A percentile compares a stretch with the other conserved stretches of the same genome.
These are phyloP conservation scores for Gonium pectorale DNA, from an alignment of 139 green algal species.

Conservation along the genomic window DNA sequence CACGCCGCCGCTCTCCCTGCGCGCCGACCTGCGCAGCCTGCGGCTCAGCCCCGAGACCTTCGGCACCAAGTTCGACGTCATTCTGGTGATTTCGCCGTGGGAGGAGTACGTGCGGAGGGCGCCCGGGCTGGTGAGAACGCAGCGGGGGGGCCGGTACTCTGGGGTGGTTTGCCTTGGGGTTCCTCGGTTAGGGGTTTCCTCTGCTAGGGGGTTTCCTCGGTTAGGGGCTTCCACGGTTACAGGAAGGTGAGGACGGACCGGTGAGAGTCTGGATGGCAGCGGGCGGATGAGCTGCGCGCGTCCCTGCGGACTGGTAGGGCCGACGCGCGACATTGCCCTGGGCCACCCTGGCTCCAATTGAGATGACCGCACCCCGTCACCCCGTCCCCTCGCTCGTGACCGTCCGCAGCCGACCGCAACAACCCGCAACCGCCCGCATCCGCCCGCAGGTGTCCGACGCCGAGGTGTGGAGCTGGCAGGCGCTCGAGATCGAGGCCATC, in stretches of 20 bases:
- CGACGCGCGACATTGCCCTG: too few species aligned
- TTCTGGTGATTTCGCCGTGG: conserved; percentile 88
- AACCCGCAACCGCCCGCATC: too few species aligned
- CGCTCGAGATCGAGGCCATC: conserved; percentile 79
- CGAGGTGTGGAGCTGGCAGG: conserved; percentile 77
- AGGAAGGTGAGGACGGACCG: too few species aligned
- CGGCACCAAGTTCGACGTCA: conserved; percentile 88
- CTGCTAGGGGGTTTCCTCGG: too few species aligned
- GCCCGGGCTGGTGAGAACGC: conserved; percentile 62
- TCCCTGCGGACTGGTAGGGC: too few species aligned
- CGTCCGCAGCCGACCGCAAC: too few species aligned
- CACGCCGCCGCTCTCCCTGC: conserved; percentile 62
- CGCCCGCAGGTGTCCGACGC: conserved; percentile 43
- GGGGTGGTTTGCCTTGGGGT: too few species aligned
- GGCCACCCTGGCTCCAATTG: too few species aligned
- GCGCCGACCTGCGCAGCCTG: conserved; percentile 73
- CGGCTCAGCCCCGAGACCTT: conserved; percentile 67
- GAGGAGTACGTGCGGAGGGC: conserved; percentile 86
- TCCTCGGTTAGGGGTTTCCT: too few species aligned
- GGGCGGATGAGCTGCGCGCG: too few species aligned
- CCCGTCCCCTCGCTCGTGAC: not conserved
- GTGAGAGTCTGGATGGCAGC: too few species aligned
- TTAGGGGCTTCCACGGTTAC: too few species aligned
- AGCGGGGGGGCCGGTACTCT: not conserved
- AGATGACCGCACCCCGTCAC: not conserved